A percentile compares a stretch with the other conserved stretches of the same genome.
These are phyloP conservation scores for Russula earlei DNA, from an alignment of 768 basidiomycete species.

Conservation along the genomic window DNA sequence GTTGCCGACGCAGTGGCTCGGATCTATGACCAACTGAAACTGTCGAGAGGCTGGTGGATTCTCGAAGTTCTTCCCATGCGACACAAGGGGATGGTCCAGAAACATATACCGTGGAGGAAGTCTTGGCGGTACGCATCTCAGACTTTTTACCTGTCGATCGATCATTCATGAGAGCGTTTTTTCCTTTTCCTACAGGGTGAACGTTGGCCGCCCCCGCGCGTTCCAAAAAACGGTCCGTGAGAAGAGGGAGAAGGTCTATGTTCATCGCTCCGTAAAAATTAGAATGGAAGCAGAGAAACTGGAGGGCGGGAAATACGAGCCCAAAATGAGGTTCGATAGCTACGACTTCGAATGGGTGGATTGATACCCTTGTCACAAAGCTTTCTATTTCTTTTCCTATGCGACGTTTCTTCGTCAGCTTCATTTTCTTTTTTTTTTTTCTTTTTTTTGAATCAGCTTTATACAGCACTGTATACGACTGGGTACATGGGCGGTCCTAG, in stretches of 20 bases:
- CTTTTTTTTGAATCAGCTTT: too few relatives aligned
- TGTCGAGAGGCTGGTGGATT: slow-evolving; percentile 50
- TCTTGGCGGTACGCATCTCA: neutral
- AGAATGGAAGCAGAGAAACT: slow-evolving; percentile 16
- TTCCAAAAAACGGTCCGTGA: neutral
- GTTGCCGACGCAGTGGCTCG: slow-evolving; percentile 44
- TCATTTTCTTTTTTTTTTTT: too few relatives aligned
- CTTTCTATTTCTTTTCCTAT: neutral
- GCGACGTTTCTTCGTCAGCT: too few relatives aligned
- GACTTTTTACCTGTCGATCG: neutral
- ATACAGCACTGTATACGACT: too few relatives aligned
- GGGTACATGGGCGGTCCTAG: too few relatives aligned
- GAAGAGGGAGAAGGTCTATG: neutral
- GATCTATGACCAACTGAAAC: slow-evolving; percentile 49
- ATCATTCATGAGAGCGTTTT: neutral
- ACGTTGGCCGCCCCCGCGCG: neutral
- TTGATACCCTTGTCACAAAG: neutral
- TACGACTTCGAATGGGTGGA: slow-evolving; percentile 21
- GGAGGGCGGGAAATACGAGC: slow-evolving; percentile 25
- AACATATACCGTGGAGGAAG: neutral
- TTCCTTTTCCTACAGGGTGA: neutral
- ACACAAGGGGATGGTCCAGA: neutral
- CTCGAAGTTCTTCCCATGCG: slow-evolving; percentile 38
- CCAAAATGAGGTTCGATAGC: slow-evolving; percentile 23
- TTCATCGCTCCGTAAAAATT: slow-evolving; percentile 6